Evolutionary conservation across 2,329 filamentous ascomycete species (phyloP).

Genomic region (Colletotrichum euphorbiae): DNA sequence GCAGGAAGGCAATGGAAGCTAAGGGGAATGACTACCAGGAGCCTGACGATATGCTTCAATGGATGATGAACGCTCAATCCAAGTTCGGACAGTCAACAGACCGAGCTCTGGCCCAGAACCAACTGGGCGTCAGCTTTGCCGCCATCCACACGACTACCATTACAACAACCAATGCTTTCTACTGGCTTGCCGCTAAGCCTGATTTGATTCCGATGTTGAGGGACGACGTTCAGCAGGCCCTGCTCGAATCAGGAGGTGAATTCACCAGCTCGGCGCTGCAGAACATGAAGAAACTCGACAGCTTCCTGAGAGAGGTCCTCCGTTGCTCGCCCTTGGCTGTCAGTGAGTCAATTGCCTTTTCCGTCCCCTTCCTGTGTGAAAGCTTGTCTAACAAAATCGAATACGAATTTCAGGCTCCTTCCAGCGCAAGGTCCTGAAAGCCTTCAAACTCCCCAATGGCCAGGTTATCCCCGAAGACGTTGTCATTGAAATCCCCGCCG

Average conservation of each 20-base stretch:
- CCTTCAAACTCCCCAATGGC: slow-evolving; percentile 65
- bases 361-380: neutral
- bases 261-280: slow-evolving; percentile 50
- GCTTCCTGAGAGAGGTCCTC: slow-evolving; percentile 54
- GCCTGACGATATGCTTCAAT: slow-evolving; percentile 62
- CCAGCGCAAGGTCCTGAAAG: slow-evolving; percentile 61
- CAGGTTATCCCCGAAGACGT: slow-evolving; percentile 59
- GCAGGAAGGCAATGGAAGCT: slow-evolving; percentile 42
- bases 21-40: slow-evolving; percentile 41
- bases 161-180: slow-evolving; percentile 57
- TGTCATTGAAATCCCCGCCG: slow-evolving; percentile 54
- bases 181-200: slow-evolving; percentile 62
- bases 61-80: slow-evolving; percentile 54
- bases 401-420: slow-evolving; percentile 54
- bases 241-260: slow-evolving; percentile 49
- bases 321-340: slow-evolving; percentile 46
- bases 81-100: slow-evolving; percentile 49
- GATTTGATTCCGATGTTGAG: slow-evolving; percentile 63
- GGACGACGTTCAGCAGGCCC: slow-evolving; percentile 59
- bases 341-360: neutral
- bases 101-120: slow-evolving; percentile 53
- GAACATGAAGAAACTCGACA: slow-evolving; percentile 55
- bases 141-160: slow-evolving; percentile 65
- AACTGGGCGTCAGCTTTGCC: slow-evolving; percentile 59
- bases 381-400: neutral